phyloP scores from a whole-genome alignment of 176 grass and related monocot species.

The Oryza officinalis region DNA sequence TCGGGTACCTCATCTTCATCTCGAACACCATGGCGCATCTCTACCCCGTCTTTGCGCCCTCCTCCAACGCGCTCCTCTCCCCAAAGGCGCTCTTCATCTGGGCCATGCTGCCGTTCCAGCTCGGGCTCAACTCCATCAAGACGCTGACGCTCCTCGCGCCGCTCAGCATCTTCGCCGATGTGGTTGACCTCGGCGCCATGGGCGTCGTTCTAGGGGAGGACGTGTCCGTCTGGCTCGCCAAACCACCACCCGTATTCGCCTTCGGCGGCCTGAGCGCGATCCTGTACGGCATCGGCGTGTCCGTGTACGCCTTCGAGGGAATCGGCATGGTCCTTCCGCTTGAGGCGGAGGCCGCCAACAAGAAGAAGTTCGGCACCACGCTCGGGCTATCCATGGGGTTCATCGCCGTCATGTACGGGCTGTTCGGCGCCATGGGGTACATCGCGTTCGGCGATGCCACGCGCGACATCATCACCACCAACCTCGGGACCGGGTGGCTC shows the following conservation, averaged over 20 bases:
- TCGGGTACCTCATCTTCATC: conserved; percentile 93
- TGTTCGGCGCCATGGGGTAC: conserved; percentile 87
- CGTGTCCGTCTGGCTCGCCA: conserved; percentile 46
- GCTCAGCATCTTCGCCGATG: conserved; percentile 88
- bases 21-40: conserved; percentile 77
- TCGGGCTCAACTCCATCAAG: conserved; percentile 93
- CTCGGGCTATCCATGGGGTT: conserved; percentile 84
- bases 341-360: conserved; percentile 84
- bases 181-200: conserved; percentile 95
- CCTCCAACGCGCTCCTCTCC: conserved; percentile 48
- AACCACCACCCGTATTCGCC: conserved; percentile 48
- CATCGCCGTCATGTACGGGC: conserved; percentile 79
- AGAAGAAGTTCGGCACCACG: conserved; percentile 63
- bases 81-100: conserved; percentile 79
- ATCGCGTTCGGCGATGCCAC: conserved; percentile 77
- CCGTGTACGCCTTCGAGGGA: conserved; percentile 94
- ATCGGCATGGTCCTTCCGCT: conserved; percentile 92
- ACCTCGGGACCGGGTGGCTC: conserved; percentile 73
- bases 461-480: conserved; percentile 96
- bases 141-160: conserved; percentile 92
- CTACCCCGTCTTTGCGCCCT: conserved; percentile 45
- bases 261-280: conserved; percentile 52
- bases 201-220: conserved; percentile 83
- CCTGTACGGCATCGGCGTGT: conserved; percentile 82
- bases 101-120: conserved; percentile 89